Evolutionary conservation across 768 basidiomycete genomes (phyloP), one percentile per base, ranked within the genome.

Genomic region (Paxillus involutus): DNA sequence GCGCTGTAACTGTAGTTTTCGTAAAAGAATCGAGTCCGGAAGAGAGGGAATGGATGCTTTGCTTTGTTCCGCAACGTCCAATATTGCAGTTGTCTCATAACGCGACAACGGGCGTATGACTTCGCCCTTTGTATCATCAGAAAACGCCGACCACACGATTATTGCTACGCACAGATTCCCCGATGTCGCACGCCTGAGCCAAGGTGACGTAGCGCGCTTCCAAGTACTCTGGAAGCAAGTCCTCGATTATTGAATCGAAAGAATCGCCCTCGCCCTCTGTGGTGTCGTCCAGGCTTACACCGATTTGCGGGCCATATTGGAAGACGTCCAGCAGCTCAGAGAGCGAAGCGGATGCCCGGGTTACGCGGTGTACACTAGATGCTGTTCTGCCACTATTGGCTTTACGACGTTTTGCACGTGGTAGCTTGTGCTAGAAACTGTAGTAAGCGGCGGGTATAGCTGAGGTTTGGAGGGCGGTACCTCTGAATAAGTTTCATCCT

Each of bases 1-100:
- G 43, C 72, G 75, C 33, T 67, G 68, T 13, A 84, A 50, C 61
- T 77, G 79, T 44, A 84, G 69, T 59, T 78, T 82, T 44, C 80
- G 73, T 47, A 72, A 41, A 26, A 66, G 57, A 26, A 81, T 68
- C 19, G 66, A 65, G 41, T 78, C 72, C 5, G 61, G 58, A 40
- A 66, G 49, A 13, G 70, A 65, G 45, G 59, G 53, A 35, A 53
- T 47, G 17, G 65, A 49, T 8, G 56, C 56, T 4, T 21, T 53
- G 37, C 43, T 53, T 3, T 59, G 51, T 32, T 52, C 63, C 5
- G 59, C 57, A 16, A 47, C 52, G 24, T 69, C 59, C 56, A 77
- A 56, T 24, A 76, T 59, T 30, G 74, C 70, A 9, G 74, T 58
- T 6, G 72, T 58, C 53, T 81, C 80, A 19, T 73, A 72, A 36